Base-by-base conservation (phyloP, 176 grass and related monocot genomes). In the Puccinellia tenuiflora region DNA sequence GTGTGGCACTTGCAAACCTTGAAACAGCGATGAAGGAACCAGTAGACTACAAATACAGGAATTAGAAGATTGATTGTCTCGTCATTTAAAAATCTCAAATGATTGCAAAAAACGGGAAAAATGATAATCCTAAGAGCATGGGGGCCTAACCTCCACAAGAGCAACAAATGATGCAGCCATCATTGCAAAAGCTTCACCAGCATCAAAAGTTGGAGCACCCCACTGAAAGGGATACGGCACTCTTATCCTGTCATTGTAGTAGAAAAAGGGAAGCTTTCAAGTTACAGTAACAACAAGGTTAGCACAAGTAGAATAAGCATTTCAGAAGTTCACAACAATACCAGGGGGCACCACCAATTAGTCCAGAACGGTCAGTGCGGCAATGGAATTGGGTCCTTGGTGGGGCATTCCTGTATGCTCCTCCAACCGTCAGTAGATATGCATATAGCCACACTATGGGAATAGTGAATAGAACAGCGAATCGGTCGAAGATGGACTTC, bases 111-210 rank as follows among this genome's bases (percentile, higher is more conserved):
- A 22, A 82, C 62, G 30, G 60, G 2, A 52, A 59, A 77, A 68
- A 37, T 72, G 39, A 25, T 72, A 62, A 64, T 79, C 53, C 39
- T 1, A 87, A 62, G 22, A 82, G 29, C 47, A 34, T 75, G 64
- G 62, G 15, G n/a, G 47, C 2, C 22, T 24, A 72, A 96, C 97
- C 97, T 99, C 97, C 75, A 99, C 93, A 1, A 99, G 91, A 82
- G 87, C 97, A 71, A 96, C 93, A 79, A 99, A 96, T 63, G 97
- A 96, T 85, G 97, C 97, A 71, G 91, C 93, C 91, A 99, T 99
- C 97, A 99, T 96, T 11, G 97, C 97, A 90, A 99, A 99, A 78
- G 97, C 97, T 89, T 99, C 97, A 78, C 97, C 91, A 0, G 93
- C 97, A 84, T 99, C 97, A 68, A 99, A 99, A 40, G 86, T 90